Percentiles rank a stretch among this genome's conserved stretches.
These are phyloP conservation scores for Hypoxylon fuscum DNA, from an alignment of 495 filamentous ascomycete species.

Conservation along the genomic window DNA sequence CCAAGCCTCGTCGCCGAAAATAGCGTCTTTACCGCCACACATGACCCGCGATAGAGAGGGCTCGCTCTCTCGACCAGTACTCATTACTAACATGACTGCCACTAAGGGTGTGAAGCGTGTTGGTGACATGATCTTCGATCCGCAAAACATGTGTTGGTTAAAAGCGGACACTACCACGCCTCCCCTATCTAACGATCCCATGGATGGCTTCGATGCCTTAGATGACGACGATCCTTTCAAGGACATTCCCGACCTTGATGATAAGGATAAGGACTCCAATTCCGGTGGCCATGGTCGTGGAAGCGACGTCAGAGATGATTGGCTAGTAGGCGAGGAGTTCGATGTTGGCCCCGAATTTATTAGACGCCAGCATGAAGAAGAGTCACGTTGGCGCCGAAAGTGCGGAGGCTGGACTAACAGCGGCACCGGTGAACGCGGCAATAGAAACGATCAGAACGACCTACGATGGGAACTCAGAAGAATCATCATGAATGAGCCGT, in stretches of 20 bases:
- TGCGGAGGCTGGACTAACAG: conserved; percentile 76
- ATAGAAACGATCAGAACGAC: conserved; percentile 54
- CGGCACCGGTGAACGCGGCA: conserved; percentile 43
- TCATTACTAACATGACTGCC: conserved; percentile 87
- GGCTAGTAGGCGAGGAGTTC: conserved; percentile 93
- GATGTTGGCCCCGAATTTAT: conserved; percentile 97
- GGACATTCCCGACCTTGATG: conserved; percentile 64
- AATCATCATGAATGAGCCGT: conserved; percentile 49
- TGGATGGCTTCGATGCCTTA: conserved; percentile 82
- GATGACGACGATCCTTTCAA: conserved; percentile 69
- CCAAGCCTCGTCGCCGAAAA: conserved; percentile 58
- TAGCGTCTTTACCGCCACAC: conserved; percentile 55
- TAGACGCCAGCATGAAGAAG: conserved; percentile 85
- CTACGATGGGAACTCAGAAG: conserved; percentile 61
- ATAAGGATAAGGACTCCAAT: conserved; percentile 56
- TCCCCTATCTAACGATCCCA: conserved; percentile 55
- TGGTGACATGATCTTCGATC: conserved; percentile 97
- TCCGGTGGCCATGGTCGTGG: conserved; percentile 49
- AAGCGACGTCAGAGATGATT: conserved; percentile 74
- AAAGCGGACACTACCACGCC: conserved; percentile 65
- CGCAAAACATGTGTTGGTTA: conserved; percentile 93
- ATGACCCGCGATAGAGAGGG: conserved; percentile 61
- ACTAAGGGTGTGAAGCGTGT: conserved; percentile 86
- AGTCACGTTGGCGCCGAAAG: conserved; percentile 87
- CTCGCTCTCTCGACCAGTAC: conserved; percentile 80